Conservation (phyloP, 139 green algal genomes). For the Micromonas pusilla region DNA sequence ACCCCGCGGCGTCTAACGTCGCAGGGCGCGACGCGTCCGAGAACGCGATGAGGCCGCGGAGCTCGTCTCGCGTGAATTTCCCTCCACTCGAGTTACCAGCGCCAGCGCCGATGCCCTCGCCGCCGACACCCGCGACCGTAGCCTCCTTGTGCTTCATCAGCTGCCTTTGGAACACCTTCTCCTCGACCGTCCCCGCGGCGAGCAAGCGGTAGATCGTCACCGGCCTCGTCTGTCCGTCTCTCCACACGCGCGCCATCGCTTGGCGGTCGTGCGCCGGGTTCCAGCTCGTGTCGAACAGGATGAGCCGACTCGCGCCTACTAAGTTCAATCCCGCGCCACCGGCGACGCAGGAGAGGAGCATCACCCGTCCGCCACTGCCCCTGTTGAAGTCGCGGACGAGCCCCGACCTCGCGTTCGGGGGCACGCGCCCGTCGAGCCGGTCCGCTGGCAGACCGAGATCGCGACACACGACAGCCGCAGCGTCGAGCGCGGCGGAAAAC, state of each 20-base stretch:
- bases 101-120: not conserved
- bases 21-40: not conserved
- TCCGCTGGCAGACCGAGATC: not conserved
- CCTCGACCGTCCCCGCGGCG: conserved; percentile 93
- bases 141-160: conserved; percentile 3
- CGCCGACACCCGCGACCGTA: not conserved
- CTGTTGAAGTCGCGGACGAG: conserved; percentile 33
- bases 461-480: not conserved
- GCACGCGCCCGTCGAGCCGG: conserved; percentile 11
- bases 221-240: conserved; percentile 68
- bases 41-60: not conserved
- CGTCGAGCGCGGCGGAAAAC: conserved; percentile 2
- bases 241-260: conserved; percentile 25
- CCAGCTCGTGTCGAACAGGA: conserved; percentile 38
- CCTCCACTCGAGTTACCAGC: not conserved
- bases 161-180: conserved; percentile 59
- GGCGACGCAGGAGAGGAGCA: conserved; percentile 74
- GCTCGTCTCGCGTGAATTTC: not conserved
- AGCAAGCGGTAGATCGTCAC: conserved; percentile 92
- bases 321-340: conserved; percentile 85
- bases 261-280: conserved; percentile 24
- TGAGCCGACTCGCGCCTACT: conserved; percentile 55
- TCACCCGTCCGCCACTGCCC: conserved; percentile 48
- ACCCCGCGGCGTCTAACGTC: not conserved
- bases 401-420: not conserved